Evolutionary conservation across 192 early-diverging fungal genomes (phyloP).

Genomic region (Endogone sp.): DNA sequence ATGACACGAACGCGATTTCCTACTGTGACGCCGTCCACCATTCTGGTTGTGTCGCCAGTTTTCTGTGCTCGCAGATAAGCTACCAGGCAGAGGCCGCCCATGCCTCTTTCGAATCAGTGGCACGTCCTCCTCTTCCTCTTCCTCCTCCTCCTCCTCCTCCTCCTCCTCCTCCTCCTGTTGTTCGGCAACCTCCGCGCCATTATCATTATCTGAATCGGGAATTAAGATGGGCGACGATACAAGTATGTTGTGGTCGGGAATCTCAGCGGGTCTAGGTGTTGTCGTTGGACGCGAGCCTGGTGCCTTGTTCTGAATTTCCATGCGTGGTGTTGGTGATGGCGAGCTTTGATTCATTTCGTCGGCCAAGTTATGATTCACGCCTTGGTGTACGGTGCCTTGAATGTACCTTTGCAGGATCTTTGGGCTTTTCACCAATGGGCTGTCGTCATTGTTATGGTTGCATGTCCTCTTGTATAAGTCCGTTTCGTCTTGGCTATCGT

Average conservation of each 20-base stretch:
- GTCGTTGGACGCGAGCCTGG: background rate
- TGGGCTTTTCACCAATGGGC: too few relatives aligned
- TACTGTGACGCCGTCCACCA: too few relatives aligned
- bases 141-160: background rate
- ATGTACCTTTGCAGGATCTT: too few relatives aligned
- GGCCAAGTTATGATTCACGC: too few relatives aligned
- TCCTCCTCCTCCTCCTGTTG: background rate
- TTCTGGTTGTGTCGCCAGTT: background rate
- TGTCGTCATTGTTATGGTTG: too few relatives aligned
- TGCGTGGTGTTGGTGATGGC: background rate
- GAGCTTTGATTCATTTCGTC: background rate
- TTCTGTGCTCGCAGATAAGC: background rate
- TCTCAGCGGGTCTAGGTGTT: background rate
- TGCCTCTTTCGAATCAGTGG: background rate
- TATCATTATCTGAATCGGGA: background rate
- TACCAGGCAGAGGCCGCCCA: background rate
- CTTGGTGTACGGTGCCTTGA: too few relatives aligned
- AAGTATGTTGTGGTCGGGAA: background rate
- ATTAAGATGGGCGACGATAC: background rate
- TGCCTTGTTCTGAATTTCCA: background rate
- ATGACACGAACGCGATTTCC: too few relatives aligned
- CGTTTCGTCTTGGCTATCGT: background rate
- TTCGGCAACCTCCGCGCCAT: too few relatives aligned
- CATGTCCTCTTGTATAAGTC: too few relatives aligned
- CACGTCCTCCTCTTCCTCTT: background rate